A percentile compares a stretch with the other conserved stretches of the same genome.
Conservation (phyloP, 2,329 filamentous ascomycete species). For the Botrytis fabae region DNA sequence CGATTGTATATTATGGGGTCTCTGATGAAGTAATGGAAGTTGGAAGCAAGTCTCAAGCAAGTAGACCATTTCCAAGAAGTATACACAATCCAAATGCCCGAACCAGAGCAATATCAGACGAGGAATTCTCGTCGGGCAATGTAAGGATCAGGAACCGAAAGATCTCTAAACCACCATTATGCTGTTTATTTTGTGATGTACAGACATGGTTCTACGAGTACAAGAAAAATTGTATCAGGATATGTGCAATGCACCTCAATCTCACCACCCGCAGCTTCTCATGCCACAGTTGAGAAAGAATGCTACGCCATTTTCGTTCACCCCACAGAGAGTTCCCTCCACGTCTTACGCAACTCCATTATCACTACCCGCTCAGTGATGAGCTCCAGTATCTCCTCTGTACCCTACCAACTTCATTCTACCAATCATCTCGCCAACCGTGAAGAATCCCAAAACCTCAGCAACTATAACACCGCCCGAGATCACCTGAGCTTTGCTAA, state of each 20-base stretch:
- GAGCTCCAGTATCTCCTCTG: slow-evolving; percentile 63
- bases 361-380: slow-evolving; percentile 49
- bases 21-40: neutral
- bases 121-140: neutral
- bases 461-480: slow-evolving; percentile 76
- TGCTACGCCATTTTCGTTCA: slow-evolving; percentile 21
- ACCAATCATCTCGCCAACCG: slow-evolving; percentile 94
- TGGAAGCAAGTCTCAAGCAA: neutral
- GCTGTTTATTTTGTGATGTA: slow-evolving; percentile 36
- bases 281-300: slow-evolving; percentile 19
- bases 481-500: slow-evolving; percentile 69
- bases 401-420: slow-evolving; percentile 95
- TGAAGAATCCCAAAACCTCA: slow-evolving; percentile 95
- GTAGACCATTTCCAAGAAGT: slow-evolving; percentile 1
- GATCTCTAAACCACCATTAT: slow-evolving; percentile 33
- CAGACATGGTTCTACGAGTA: slow-evolving; percentile 28
- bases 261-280: slow-evolving; percentile 22
- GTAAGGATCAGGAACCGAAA: neutral
- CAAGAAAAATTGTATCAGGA: slow-evolving; percentile 30
- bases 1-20: neutral
- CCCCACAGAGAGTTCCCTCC: neutral
- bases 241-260: slow-evolving; percentile 28
- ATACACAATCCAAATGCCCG: neutral
- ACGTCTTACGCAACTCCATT: slow-evolving; percentile 15
- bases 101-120: neutral